Percentiles rank a stretch among this genome's conserved stretches.
These are phyloP conservation scores for Xanthoconium stramineum DNA, from an alignment of 768 basidiomycete genomes.

Conservation along the genomic window DNA sequence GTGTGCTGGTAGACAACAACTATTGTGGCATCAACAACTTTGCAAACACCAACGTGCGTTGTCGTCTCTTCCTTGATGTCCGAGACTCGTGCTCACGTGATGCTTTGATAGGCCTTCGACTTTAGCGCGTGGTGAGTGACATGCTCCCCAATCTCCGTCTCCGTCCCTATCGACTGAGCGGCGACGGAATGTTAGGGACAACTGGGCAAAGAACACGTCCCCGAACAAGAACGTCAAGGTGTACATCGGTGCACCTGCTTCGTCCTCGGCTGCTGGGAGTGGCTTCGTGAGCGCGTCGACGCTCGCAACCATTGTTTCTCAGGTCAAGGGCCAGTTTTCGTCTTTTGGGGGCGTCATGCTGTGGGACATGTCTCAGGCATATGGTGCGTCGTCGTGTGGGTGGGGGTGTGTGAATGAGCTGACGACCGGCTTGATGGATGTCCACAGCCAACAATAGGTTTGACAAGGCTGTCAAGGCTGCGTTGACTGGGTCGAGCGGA, in stretches of 20 bases:
- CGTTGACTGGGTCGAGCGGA: slow-evolving; percentile 25
- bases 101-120: slow-evolving; percentile 41
- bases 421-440: not conserved
- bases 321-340: slow-evolving; percentile 35
- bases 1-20: slow-evolving; percentile 40
- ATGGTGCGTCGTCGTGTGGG: slow-evolving; percentile 26
- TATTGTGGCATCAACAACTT: slow-evolving; percentile 40
- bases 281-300: slow-evolving; percentile 39
- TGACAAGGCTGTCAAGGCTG: slow-evolving; percentile 42
- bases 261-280: slow-evolving; percentile 36
- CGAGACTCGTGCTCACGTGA: not conserved
- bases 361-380: slow-evolving; percentile 47
- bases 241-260: slow-evolving; percentile 46
- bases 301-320: slow-evolving; percentile 32
- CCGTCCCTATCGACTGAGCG: not conserved
- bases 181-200: slow-evolving; percentile 33
- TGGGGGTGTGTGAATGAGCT: not conserved
- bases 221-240: slow-evolving; percentile 46
- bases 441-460: slow-evolving; percentile 40
- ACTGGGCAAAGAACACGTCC: slow-evolving; percentile 42
- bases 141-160: not conserved
- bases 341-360: slow-evolving; percentile 45
- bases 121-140: slow-evolving; percentile 36
- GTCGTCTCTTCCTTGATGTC: not conserved
- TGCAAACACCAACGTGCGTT: slow-evolving; percentile 39